Evolutionary conservation across 192 early-diverging fungal genomes (phyloP), one percentile per base, ranked within the genome.

Genomic region (Entomortierella chlamydospora): DNA sequence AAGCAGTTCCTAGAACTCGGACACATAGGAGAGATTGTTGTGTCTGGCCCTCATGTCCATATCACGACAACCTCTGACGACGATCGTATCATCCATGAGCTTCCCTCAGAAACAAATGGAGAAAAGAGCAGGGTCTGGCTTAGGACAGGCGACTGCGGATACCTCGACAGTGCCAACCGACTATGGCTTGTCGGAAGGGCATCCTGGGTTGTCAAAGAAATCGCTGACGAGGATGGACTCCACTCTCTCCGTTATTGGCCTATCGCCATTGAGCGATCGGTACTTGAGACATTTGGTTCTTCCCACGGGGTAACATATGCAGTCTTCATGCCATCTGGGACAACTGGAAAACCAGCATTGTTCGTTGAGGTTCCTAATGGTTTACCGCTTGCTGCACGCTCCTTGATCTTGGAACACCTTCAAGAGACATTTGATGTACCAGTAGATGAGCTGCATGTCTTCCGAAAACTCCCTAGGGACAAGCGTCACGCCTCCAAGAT

Each of bases 401-500:
- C 59, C 9, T 22, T 76, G 54, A 76, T 76, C 9, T 43, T 76
- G 15, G 73, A 76, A 52, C 73, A 76, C 42, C 64, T 76, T 22
- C 73, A 78, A 59, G 74, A 78, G 47, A 78, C 74, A 0, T 78
- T 78, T 39, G 74, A 78, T 41, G 74, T 78, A 13, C 74, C 74
- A 28, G 74, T 78, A 1, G 74, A 78, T 45, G 74, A 78, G 50
- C 67, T 78, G 2, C 74, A 78, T 13, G 74, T 78, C 37, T 78
- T 78, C 74, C 74, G 74, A 57, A 69, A 78, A 55, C 67, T 78
- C 45, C 74, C 74, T 4, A 55, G 74, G 28, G 74, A 78, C 56
- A 78, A 78, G 61, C 66, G 74, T 28, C 74, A 78, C 41, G 74
- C 61, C 15, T 78, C 74, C 61, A 78, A 78, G 67, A 78, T 78